Base-by-base conservation (phyloP, 768 basidiomycete genomes). In the Butyriboletus loyo region DNA sequence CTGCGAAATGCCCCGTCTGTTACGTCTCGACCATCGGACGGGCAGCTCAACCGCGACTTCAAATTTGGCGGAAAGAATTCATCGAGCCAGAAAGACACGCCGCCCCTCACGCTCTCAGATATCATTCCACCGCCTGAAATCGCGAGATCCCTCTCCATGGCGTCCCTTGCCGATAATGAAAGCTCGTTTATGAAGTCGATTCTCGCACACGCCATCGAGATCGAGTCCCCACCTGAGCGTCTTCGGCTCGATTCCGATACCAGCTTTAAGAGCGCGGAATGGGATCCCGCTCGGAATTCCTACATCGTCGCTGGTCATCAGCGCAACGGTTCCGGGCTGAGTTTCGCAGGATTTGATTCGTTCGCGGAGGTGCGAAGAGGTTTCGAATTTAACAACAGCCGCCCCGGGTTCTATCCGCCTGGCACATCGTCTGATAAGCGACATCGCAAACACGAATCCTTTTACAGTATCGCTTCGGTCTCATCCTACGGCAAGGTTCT, bases 321-420 rank as follows among this genome's bases (percentile, higher is more conserved):
- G 2, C 70, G 75, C 28, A 63, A 64, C 19, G 55, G 65, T 3
- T 89, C 87, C 0, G 79, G 69, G 3, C 64, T 80, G 46, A 89
- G 87, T 65, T 91, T 92, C 58, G 75, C 72, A 5, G 88, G 89
- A 0, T 76, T 90, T 15, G 83, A 85, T 41, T 85, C 86, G 0
- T 92, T 89, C 57, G 84, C 85, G 19, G 89, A 89, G 62, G 80
- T 90, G n/a, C 74, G 88, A 28, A 78, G 87, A 45, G 87, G 84
- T 2, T 92, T 90, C 55, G 89, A 91, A 63, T 90, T 87, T 65
- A 75, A 75, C 25, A 74, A 78, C 8, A 72, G 78, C 42, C 79
- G 86, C 0, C 82, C 85, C 2, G 72, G 78, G 2, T 89, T 87
- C 66, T 89, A 87, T 60, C 79, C 81, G 11, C 69, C 75, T 27